Conservation (phyloP, 2,329 filamentous ascomycete species). For the Microcera coccophila region DNA sequence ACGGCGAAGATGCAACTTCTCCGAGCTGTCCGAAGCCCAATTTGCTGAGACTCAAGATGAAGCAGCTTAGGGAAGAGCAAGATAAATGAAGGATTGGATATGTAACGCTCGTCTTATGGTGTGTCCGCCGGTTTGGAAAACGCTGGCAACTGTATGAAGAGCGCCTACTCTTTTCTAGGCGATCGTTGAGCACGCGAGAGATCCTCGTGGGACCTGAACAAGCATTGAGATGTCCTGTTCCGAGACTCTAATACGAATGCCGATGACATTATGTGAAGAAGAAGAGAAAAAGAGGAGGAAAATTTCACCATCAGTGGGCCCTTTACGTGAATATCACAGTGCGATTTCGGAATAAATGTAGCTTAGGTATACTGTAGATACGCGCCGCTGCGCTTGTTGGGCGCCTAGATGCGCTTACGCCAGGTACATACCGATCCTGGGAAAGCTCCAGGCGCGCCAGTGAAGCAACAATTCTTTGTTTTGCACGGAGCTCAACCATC, state of each 20-base stretch:
- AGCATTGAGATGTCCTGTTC: constrained; percentile 83
- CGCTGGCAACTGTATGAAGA: constrained; percentile 69
- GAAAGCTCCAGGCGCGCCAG: constrained; percentile 17
- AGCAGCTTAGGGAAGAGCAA: constrained; percentile 57
- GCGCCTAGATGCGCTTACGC: constrained; percentile 3
- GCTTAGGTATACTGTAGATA: constrained; percentile 9
- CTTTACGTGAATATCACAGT: constrained; percentile 24
- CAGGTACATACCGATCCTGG: constrained; percentile 1
- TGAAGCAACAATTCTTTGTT: constrained; percentile 22
- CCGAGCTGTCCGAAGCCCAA: constrained; percentile 82
- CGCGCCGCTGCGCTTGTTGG: constrained; percentile 15
- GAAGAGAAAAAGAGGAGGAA: constrained; percentile 33
- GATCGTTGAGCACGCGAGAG: constrained; percentile 97
- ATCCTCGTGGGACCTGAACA: constrained; percentile 79
- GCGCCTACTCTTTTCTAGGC: constrained; percentile 77
- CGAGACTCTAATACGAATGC: constrained; percentile 99
- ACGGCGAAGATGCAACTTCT: constrained; percentile 71
- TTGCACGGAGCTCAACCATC: constrained; percentile 18
- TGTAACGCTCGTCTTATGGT: constrained; percentile 44
- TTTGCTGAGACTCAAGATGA: constrained; percentile 78
- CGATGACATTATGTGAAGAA: constrained; percentile 68
- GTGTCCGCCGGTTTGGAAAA: constrained; percentile 42
- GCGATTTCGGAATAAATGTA: constrained; percentile 1
- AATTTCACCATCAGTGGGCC: constrained; percentile 28
- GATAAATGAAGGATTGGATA: constrained; percentile 30